Conservation (phyloP, 2,329 filamentous ascomycete genomes). For the Aureobasidium mangrovei region DNA sequence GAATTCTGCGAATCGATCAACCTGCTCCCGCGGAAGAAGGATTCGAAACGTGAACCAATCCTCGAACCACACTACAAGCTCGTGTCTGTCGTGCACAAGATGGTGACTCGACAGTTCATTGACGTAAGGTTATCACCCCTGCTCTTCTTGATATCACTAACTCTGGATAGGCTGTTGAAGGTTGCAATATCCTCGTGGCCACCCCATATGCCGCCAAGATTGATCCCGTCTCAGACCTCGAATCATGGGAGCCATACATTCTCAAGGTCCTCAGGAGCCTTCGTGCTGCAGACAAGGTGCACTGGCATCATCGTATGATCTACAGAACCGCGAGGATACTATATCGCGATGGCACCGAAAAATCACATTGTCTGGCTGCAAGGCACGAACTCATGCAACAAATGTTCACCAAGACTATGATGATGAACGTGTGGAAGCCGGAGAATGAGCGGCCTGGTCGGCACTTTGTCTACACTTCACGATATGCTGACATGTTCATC, state of each 20-base stretch:
- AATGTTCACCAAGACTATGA: slow-evolving; percentile 90
- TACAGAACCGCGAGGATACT: slow-evolving; percentile 59
- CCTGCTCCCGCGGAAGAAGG: slow-evolving; percentile 42
- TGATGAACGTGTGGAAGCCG: slow-evolving; percentile 90
- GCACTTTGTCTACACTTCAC: slow-evolving; percentile 84
- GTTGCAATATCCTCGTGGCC: slow-evolving; percentile 33
- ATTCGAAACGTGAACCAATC: slow-evolving; percentile 63
- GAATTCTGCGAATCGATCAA: slow-evolving; percentile 44
- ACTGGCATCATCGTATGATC: slow-evolving; percentile 91
- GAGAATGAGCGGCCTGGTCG: slow-evolving; percentile 76
- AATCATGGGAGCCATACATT: slow-evolving; percentile 53
- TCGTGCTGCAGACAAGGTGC: slow-evolving; percentile 71
- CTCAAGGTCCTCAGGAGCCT: slow-evolving; percentile 52
- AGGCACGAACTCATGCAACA: slow-evolving; percentile 74
- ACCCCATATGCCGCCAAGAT: slow-evolving; percentile 49
- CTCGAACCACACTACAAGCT: slow-evolving; percentile 92
- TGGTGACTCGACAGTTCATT: slow-evolving; percentile 50
- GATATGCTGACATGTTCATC: slow-evolving; percentile 77
- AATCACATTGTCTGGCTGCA: slow-evolving; percentile 47
- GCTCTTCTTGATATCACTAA: slow-evolving; percentile 16
- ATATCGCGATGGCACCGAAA: slow-evolving; percentile 47
- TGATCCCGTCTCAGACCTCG: slow-evolving; percentile 38
- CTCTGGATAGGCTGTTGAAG: slow-evolving; percentile 37
- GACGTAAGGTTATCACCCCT: slow-evolving; percentile 32
- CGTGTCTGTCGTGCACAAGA: slow-evolving; percentile 70